Evolutionary conservation across 164 flowering plant species (phyloP).

Genomic region (Platanus orientalis): DNA sequence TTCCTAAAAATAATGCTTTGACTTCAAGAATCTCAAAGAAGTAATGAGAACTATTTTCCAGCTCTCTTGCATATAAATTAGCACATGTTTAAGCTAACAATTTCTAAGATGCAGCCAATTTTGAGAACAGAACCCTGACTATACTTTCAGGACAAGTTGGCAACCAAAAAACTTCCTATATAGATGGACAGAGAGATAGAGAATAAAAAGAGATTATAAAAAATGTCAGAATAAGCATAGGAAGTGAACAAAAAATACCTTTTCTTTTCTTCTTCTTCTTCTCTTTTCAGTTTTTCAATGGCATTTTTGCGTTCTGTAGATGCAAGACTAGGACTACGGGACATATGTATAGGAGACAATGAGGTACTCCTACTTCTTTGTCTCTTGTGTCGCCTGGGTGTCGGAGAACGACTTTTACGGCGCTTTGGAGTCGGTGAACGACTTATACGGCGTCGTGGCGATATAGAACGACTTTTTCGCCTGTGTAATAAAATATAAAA

Average conservation of each 20-base stretch:
- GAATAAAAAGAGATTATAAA: neutral
- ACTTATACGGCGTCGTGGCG: slow-evolving; percentile 64
- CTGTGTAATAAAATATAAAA: slow-evolving; percentile 36
- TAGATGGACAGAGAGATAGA: neutral
- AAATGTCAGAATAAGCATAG: slow-evolving; percentile 1
- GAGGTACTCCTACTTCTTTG: slow-evolving; percentile 70
- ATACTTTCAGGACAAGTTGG: neutral
- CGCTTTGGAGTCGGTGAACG: slow-evolving; percentile 68
- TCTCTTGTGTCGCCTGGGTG: slow-evolving; percentile 63
- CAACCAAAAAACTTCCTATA: neutral
- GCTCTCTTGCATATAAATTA: too few species aligned
- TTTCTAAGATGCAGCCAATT: neutral
- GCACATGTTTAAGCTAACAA: too few species aligned
- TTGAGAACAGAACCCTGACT: neutral
- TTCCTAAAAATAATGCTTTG: too few species aligned
- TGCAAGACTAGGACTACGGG: slow-evolving; percentile 61
- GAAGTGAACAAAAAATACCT: slow-evolving; percentile 46
- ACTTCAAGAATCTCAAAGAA: too few species aligned
- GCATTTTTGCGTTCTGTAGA: slow-evolving; percentile 53
- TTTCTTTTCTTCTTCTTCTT: slow-evolving; percentile 79
- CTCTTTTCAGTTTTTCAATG: slow-evolving; percentile 54
- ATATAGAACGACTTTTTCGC: slow-evolving; percentile 68
- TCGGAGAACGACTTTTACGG: slow-evolving; percentile 73
- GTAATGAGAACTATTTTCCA: too few species aligned
- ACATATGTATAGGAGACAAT: slow-evolving; percentile 52